Evolutionary conservation across 139 green algal species (phyloP), one percentile per base, ranked within the genome.

Genomic region (Desmodesmus armatus): DNA sequence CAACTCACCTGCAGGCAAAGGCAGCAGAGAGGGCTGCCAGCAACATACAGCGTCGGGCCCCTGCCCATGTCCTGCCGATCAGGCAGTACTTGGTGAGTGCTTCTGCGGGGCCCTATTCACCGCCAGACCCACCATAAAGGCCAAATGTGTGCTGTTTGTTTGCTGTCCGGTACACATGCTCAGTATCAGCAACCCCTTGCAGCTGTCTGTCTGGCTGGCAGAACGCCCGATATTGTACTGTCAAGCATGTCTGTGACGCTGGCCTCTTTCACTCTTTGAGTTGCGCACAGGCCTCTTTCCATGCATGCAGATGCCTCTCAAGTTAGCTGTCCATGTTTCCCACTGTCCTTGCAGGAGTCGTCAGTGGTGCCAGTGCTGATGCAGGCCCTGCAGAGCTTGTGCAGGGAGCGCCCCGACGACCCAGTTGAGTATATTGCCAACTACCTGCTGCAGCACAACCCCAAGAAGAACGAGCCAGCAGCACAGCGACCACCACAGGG

Each of bases 401-500:
- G 94, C 71, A 94, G 92, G 75, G 91, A 96, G 87, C 87, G 95
- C 63, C 95, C 95, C 43, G 91, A 95, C 1, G 91, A 98, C 77
- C 94, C 95, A 15, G 85, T 98, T 0, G 93, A 95, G 83, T 98
- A 89, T 78, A 76, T 98, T 31, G 94, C 93, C 27, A 90, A 91
- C 62, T 98, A 95, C 87, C 58, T 98, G 63, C 70, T 95, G 15
- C 90, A 93, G 60, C 90, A 98, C 87, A 97, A 97, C 84, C 95
- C 94, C 2, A 89, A 95, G 40, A 85, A 84, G 75, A 69, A 35
- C 40, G 41, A 53, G 17, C 13, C 78, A 21, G 35, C n/a, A n/a
- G n/a, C n/a, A n/a, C n/a, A n/a, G n/a, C n/a, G n/a, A n/a, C n/a
- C n/a, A n/a, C n/a, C n/a, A n/a, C n/a, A n/a, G n/a, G n/a, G 41